Evolutionary conservation across 169 alveolate species (phyloP).

Genomic region (Fabrea salina): DNA sequence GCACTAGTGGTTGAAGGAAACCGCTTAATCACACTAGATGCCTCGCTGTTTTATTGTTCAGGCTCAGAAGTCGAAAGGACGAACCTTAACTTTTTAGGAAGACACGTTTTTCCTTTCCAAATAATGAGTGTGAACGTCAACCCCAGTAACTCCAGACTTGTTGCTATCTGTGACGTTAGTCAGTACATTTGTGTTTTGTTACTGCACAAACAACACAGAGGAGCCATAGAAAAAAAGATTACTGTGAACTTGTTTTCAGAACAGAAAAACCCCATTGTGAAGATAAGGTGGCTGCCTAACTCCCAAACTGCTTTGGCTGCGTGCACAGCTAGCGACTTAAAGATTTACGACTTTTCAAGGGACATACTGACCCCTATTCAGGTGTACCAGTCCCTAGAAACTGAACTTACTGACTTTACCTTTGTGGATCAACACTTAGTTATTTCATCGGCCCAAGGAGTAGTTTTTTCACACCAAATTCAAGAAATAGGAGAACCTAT

Average conservation of each 20-base stretch:
- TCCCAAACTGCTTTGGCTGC: slow-evolving; percentile 40
- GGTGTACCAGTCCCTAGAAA: slow-evolving; percentile 34
- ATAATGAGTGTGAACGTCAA: slow-evolving; percentile 32
- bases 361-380: slow-evolving; percentile 41
- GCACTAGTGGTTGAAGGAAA: slow-evolving; percentile 13
- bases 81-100: background rate
- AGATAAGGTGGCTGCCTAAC: slow-evolving; percentile 42
- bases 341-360: slow-evolving; percentile 37
- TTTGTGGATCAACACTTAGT: too few relatives aligned
- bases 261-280: background rate
- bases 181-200: background rate
- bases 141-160: slow-evolving; percentile 17
- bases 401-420: slow-evolving; percentile 34
- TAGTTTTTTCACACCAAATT: too few relatives aligned
- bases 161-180: slow-evolving; percentile 35
- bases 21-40: background rate
- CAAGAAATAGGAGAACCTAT: too few relatives aligned
- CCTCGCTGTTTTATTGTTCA: background rate
- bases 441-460: too few relatives aligned
- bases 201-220: slow-evolving; percentile 16
- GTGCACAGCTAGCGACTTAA: slow-evolving; percentile 41
- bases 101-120: slow-evolving; percentile 15
- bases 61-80: slow-evolving; percentile 17
- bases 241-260: slow-evolving; percentile 31
- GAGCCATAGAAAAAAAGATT: slow-evolving; percentile 27